Evolutionary conservation across 75 land plant species (phyloP).

Genomic region (Cupressus sempervirens): DNA sequence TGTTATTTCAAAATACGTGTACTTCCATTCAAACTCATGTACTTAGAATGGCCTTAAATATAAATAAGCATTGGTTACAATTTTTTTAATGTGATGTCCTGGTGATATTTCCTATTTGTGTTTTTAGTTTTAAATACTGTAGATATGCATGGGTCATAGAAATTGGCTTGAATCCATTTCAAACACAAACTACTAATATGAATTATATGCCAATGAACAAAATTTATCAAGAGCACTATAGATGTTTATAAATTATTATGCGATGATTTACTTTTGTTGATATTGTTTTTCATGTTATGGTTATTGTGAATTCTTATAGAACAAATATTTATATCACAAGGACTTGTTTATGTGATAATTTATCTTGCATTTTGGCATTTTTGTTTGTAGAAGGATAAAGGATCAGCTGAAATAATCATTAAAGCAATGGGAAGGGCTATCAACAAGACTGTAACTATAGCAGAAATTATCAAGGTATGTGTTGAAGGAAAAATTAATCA

Average conservation of each 20-base stretch:
- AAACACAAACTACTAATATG: background rate
- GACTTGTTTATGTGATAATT: background rate
- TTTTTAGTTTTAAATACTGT: background rate
- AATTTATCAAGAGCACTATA: background rate
- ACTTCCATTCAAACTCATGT: too few relatives aligned
- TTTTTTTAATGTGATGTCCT: too few relatives aligned
- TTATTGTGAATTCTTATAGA: background rate
- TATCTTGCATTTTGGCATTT: background rate
- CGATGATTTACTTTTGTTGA: background rate
- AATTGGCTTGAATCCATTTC: background rate
- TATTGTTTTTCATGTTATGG: background rate
- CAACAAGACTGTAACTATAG: conserved; percentile 88
- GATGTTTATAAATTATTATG: background rate
- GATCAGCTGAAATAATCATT: conserved; percentile 71
- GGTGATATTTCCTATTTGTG: background rate
- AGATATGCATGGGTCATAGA: background rate
- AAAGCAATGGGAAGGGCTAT: conserved; percentile 97
- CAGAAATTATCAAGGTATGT: conserved; percentile 76
- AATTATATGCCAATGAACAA: background rate
- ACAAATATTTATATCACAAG: background rate
- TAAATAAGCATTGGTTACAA: too few relatives aligned
- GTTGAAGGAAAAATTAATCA: background rate
- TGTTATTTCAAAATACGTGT: too few relatives aligned
- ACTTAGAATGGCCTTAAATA: too few relatives aligned
- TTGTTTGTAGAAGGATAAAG: conserved; percentile 51